Base-by-base conservation (phyloP, 2,329 filamentous ascomycete genomes). In the Fusarium globosum region DNA sequence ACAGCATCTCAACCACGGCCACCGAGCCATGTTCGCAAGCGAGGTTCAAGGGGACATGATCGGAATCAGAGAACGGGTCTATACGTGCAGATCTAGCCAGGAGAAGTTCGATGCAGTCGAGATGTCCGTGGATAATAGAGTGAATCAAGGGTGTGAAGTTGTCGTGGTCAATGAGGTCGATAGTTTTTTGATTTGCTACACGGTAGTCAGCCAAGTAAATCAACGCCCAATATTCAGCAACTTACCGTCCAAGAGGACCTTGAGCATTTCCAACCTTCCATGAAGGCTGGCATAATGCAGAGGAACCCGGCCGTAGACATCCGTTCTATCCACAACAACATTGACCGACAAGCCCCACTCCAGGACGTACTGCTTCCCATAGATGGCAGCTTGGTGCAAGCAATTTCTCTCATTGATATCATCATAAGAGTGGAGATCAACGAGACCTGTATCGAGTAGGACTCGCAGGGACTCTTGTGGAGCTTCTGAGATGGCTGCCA, bases 371-470 rank as follows among this genome's bases (percentile, higher is more conserved):
- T 89, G 84, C 78, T 95, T 95, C 26, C 95, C 95, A 69, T 97
- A 97, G 59, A 98, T 98, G 2, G 95, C 93, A n/a, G 96, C 94
- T 83, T 98, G 96, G 78, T 99, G 96, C 52, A 99, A 87, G 79
- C 95, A 97, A 78, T 98, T 99, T 45, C 96, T 90, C 84, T 98
- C 96, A 78, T 98, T 99, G 81, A 99, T 98, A 78, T 98, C 95
- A 80, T 99, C 96, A 77, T 97, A 94, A 2, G 95, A 96, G 78
- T 94, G 91, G n/a, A 98, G 88, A 81, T 98, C 93, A 39, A 99
- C 94, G 30, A 96, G 85, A 1, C 90, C 90, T 6, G 95, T 97
- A 55, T 93, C 91, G 33, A 98, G 86, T 33, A 99, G 88, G 11
- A 94, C 85, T 66, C 90, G 89, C 26, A 98, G 86, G 14, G 95